phyloP scores from a whole-genome alignment of 2,329 filamentous ascomycete genomes.

The Colletotrichum sp. region DNA sequence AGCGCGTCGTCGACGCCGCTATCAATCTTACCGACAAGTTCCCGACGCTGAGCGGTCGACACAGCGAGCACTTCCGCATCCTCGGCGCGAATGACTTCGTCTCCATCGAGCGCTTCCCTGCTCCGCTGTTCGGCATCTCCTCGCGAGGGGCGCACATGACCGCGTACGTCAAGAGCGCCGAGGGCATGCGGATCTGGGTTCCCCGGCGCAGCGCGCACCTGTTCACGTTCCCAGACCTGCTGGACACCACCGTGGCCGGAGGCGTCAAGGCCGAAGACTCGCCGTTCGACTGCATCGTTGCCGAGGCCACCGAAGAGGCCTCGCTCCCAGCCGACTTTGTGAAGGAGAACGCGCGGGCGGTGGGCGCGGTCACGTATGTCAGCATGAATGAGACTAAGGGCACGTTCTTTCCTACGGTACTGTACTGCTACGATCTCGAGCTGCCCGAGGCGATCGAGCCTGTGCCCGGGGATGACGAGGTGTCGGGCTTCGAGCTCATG shows the following conservation, averaged over 20 bases:
- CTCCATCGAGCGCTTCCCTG: slow-evolving; percentile 65
- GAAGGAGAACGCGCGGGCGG: slow-evolving; percentile 23
- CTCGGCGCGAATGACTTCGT: slow-evolving; percentile 40
- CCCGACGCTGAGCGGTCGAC: slow-evolving; percentile 39
- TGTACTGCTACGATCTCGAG: slow-evolving; percentile 80
- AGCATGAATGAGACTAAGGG: slow-evolving; percentile 14
- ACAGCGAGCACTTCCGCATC: slow-evolving; percentile 49
- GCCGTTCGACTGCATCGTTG: slow-evolving; percentile 71
- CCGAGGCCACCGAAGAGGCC: slow-evolving; percentile 78
- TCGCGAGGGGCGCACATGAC: slow-evolving; percentile 72
- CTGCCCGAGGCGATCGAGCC: slow-evolving; percentile 63
- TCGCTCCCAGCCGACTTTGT: slow-evolving; percentile 36
- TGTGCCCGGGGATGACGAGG: slow-evolving; percentile 77
- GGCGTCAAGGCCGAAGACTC: slow-evolving; percentile 72
- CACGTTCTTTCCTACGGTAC: slow-evolving; percentile 34
- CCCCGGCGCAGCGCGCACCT: slow-evolving; percentile 69
- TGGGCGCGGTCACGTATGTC: slow-evolving; percentile 37
- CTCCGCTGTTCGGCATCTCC: slow-evolving; percentile 69
- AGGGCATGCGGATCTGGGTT: slow-evolving; percentile 70
- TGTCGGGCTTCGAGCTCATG: slow-evolving; percentile 76
- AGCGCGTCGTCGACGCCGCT: slow-evolving; percentile 41
- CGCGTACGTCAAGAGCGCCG: slow-evolving; percentile 56
- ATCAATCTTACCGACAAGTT: slow-evolving; percentile 36
- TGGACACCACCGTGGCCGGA: slow-evolving; percentile 83
- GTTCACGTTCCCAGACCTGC: slow-evolving; percentile 74